phyloP scores from a whole-genome alignment of 2,329 filamentous ascomycete species.

The Passalora sequoiae region DNA sequence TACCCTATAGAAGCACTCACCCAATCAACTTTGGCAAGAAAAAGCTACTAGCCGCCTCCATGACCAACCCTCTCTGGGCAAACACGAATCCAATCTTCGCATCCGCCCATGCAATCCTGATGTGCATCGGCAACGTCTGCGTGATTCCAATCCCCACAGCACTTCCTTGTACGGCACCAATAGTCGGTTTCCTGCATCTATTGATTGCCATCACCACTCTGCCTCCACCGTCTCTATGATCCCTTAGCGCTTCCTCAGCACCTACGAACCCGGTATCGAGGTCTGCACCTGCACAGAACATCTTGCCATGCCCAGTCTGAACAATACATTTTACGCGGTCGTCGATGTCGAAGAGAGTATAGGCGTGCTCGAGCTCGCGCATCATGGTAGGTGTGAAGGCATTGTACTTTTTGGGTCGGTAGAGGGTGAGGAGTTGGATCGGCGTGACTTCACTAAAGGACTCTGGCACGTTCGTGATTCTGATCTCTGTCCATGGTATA shows the following conservation, averaged over 20 bases:
- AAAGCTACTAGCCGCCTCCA: slow-evolving; percentile 67
- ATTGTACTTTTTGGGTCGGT: slow-evolving; percentile 63
- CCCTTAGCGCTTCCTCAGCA: slow-evolving; percentile 39
- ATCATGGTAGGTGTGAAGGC: slow-evolving; percentile 64
- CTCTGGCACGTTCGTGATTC: slow-evolving; percentile 37
- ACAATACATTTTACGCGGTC: slow-evolving; percentile 52
- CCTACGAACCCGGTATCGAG: slow-evolving; percentile 49
- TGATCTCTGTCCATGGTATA: slow-evolving; percentile 40
- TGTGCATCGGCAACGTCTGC: slow-evolving; percentile 54
- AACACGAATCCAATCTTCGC: slow-evolving; percentile 74
- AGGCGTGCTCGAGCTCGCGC: slow-evolving; percentile 53
- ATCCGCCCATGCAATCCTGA: slow-evolving; percentile 49
- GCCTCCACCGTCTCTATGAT: slow-evolving; percentile 52
- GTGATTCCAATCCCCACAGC: slow-evolving; percentile 57
- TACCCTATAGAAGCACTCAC: slow-evolving; percentile 19
- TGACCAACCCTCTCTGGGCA: slow-evolving; percentile 61
- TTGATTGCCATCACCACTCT: slow-evolving; percentile 51
- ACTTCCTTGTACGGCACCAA: slow-evolving; percentile 52
- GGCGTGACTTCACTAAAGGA: slow-evolving; percentile 53
- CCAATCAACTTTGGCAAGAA: slow-evolving; percentile 69
- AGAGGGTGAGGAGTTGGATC: slow-evolving; percentile 58
- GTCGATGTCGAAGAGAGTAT: slow-evolving; percentile 49
- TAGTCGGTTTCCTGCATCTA: slow-evolving; percentile 53
- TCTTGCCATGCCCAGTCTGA: slow-evolving; percentile 48
- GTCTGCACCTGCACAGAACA: slow-evolving; percentile 55